Conservation (phyloP, 768 basidiomycete species). For the Omphalotus guepiniiformis region DNA sequence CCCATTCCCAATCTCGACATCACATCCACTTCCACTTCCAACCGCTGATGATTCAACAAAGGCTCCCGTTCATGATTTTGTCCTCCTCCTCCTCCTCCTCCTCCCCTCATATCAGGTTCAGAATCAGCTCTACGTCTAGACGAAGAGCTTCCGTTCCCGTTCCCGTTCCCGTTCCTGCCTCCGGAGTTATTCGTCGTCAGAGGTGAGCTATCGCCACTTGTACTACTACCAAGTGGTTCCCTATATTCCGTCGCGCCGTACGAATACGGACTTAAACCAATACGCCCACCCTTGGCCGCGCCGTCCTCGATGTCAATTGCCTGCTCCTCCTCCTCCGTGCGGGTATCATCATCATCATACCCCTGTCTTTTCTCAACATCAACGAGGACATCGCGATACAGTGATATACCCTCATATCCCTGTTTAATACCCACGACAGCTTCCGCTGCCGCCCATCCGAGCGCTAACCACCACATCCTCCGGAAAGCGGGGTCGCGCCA, state of each 20-base stretch:
- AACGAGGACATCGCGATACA: slow-evolving; percentile 70
- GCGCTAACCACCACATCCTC: slow-evolving; percentile 72
- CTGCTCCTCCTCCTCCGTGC: slow-evolving; percentile 1
- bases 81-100: background rate
- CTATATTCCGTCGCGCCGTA: background rate
- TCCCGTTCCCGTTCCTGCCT: background rate
- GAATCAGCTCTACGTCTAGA: background rate
- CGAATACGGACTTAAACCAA: background rate
- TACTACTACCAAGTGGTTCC: background rate
- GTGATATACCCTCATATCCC: slow-evolving; percentile 61
- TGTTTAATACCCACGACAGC: slow-evolving; percentile 61
- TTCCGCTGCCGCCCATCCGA: slow-evolving; percentile 73
- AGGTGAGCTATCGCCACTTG: background rate
- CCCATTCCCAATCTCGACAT: background rate
- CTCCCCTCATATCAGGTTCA: background rate
- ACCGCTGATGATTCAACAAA: background rate
- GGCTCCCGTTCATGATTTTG: background rate
- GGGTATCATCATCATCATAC: slow-evolving; percentile 1
- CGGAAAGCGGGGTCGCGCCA: slow-evolving; percentile 56
- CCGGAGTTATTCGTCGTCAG: background rate
- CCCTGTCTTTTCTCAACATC: slow-evolving; percentile 12
- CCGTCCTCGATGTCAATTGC: background rate
- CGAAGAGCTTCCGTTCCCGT: background rate
- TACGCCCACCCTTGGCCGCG: slow-evolving; percentile 1
- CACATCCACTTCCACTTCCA: background rate